Conservation (phyloP, 495 filamentous ascomycete genomes). For the Cairneyella variabilis region DNA sequence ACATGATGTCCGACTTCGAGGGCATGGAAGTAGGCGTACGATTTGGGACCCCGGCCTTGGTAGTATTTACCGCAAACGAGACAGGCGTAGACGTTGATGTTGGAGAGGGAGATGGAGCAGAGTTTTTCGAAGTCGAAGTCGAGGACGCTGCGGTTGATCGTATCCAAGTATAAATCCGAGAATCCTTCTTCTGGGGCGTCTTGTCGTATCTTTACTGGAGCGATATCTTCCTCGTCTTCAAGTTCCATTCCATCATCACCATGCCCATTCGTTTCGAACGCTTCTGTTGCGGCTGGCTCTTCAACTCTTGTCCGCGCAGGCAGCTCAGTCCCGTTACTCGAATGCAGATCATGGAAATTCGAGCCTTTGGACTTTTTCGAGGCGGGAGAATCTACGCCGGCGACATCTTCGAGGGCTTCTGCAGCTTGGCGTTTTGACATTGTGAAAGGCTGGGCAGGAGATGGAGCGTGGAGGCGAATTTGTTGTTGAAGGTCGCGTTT, state of each 20-base stretch:
- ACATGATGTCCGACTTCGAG: slow-evolving; percentile 94
- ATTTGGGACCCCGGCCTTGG: slow-evolving; percentile 89
- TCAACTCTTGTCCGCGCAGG: slow-evolving; percentile 34
- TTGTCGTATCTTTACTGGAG: slow-evolving; percentile 51
- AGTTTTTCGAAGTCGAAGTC: slow-evolving; percentile 99
- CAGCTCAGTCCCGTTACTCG: slow-evolving; percentile 40
- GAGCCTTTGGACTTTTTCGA: slow-evolving; percentile 73
- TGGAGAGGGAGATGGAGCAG: slow-evolving; percentile 90
- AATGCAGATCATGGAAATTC: slow-evolving; percentile 41
- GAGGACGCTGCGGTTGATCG: slow-evolving; percentile 81
- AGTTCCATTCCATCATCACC: slow-evolving; percentile 42
- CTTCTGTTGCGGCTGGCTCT: slow-evolving; percentile 16
- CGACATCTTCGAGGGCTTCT: slow-evolving; percentile 66
- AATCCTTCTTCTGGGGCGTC: slow-evolving; percentile 81
- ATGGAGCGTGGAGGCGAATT: neutral
- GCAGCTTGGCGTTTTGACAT: slow-evolving; percentile 80
- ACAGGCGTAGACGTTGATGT: slow-evolving; percentile 98
- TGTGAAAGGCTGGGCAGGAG: neutral
- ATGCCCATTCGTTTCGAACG: slow-evolving; percentile 16
- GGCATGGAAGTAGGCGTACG: slow-evolving; percentile 96
- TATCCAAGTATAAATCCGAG: slow-evolving; percentile 95
- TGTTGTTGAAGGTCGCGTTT: neutral
- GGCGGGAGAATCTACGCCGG: slow-evolving; percentile 58
- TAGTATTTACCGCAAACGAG: slow-evolving; percentile 97
- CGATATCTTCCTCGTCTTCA: slow-evolving; percentile 37